These are phyloP conservation scores for Steccherinum ochraceum DNA, from an alignment of 768 basidiomycete genomes.

Conservation along the genomic window DNA sequence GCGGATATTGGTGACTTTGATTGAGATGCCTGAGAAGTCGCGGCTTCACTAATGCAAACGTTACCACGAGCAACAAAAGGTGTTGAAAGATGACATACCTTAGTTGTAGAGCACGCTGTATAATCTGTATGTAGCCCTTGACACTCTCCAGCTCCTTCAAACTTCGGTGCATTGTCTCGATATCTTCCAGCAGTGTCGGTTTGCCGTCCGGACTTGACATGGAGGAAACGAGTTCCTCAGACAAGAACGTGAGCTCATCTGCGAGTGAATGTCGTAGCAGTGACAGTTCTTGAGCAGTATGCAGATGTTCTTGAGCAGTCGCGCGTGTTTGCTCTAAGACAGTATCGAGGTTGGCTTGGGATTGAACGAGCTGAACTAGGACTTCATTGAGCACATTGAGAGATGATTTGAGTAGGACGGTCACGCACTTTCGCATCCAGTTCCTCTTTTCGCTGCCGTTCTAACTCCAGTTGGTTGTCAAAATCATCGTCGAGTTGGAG, in stretches of 20 bases:
- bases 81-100: constrained; percentile 40
- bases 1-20: constrained; percentile 35
- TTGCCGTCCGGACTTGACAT: constrained; percentile 38
- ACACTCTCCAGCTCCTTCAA: constrained; percentile 74
- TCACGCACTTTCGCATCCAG: constrained; percentile 24
- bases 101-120: constrained; percentile 62
- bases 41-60: constrained; percentile 44
- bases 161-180: constrained; percentile 73
- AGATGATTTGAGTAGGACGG: constrained; percentile 8
- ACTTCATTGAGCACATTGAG: constrained; percentile 28
- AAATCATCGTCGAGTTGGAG: constrained; percentile 35
- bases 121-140: constrained; percentile 66
- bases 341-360: constrained; percentile 39
- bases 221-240: constrained; percentile 56
- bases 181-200: constrained; percentile 71
- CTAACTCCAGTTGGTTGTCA: constrained; percentile 39
- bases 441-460: constrained; percentile 24
- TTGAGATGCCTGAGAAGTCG: constrained; percentile 45
- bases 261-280: constrained; percentile 70
- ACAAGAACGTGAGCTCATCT: constrained; percentile 70
- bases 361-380: constrained; percentile 54
- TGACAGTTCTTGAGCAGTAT: constrained; percentile 66
- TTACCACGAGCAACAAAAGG: background rate
- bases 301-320: constrained; percentile 42
- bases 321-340: constrained; percentile 44